Evolutionary conservation across 306 rosid genomes (phyloP).

Genomic region (Adenanthera pavonina): DNA sequence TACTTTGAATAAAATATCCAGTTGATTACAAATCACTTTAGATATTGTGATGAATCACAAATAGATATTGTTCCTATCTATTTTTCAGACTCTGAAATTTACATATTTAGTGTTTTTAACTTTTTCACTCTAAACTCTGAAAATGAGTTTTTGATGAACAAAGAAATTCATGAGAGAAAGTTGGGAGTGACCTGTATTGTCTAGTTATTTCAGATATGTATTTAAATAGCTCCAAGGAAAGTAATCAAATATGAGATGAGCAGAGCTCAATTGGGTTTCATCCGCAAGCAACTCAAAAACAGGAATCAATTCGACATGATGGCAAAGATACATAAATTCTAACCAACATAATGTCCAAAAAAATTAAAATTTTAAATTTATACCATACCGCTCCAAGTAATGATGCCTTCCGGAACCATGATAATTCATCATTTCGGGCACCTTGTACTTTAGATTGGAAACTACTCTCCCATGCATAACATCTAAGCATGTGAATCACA

Average conservation of each 20-base stretch:
- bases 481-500: constrained; percentile 62
- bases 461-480: constrained; percentile 99
- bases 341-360: constrained; percentile 27
- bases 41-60: constrained; percentile 10
- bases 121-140: not conserved
- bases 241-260: constrained; percentile 3
- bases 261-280: not conserved
- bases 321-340: constrained; percentile 22
- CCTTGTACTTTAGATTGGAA: constrained; percentile 76
- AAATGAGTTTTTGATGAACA: not conserved
- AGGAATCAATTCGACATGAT: not conserved
- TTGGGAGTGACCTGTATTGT: not conserved
- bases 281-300: constrained; percentile 11
- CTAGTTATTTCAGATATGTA: not conserved
- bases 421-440: constrained; percentile 78
- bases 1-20: not conserved
- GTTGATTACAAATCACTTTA: not conserved
- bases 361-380: constrained; percentile 28
- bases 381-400: constrained; percentile 85
- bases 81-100: not conserved
- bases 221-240: not conserved
- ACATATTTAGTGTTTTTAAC: not conserved
- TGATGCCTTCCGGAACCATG: constrained; percentile 85
- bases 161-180: not conserved
- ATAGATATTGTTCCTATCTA: not conserved